Conservation (phyloP, 495 filamentous ascomycete genomes). For the Penicillium fimorum region DNA sequence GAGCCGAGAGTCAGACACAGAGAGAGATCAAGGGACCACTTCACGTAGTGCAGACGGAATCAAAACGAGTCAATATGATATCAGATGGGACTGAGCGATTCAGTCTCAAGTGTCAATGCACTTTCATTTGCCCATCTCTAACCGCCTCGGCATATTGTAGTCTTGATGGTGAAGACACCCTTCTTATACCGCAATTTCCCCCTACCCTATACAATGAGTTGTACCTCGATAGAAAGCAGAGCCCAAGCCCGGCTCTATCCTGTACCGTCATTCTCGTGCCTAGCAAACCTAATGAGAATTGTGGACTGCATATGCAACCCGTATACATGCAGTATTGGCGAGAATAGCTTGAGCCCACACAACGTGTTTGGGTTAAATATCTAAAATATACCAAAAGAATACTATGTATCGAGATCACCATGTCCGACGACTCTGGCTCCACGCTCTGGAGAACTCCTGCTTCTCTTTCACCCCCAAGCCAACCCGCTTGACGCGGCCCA, state of each 20-base stretch:
- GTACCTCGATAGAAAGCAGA: too few relatives aligned
- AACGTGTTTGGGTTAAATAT: background rate
- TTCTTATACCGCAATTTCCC: too few relatives aligned
- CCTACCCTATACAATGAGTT: too few relatives aligned
- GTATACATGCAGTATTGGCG: background rate
- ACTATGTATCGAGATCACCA: conserved; percentile 27
- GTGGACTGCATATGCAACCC: too few relatives aligned
- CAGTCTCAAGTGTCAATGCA: background rate
- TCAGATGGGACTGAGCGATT: background rate
- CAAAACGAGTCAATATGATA: background rate
- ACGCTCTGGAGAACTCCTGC: conserved; percentile 66
- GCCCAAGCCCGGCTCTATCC: background rate
- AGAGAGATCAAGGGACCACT: background rate
- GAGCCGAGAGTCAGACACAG: background rate
- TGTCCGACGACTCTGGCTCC: conserved; percentile 46
- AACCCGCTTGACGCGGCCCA: conserved; percentile 90
- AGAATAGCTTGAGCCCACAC: background rate
- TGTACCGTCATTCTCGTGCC: background rate
- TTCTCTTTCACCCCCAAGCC: conserved; percentile 82
- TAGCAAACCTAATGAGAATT: background rate
- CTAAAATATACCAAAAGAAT: conserved; percentile 2
- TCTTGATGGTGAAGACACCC: too few relatives aligned
- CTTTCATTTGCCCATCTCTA: background rate
- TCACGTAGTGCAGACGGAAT: background rate
- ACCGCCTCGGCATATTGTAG: too few relatives aligned